phyloP scores from a whole-genome alignment of 495 filamentous ascomycete genomes.

The Aspergillus coremiiformis region DNA sequence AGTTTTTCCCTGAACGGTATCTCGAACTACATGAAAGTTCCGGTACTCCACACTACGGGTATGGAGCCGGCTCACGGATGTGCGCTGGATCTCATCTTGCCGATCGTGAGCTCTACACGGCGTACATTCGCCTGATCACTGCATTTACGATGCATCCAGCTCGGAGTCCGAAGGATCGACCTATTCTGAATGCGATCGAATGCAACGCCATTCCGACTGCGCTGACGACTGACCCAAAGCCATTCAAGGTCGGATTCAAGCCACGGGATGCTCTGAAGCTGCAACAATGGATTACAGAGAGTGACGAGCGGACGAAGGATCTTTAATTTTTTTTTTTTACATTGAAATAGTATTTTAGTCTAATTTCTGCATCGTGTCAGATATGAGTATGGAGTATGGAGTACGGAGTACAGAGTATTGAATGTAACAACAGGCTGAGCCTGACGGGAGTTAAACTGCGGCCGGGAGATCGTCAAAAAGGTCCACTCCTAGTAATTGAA shows the following conservation, averaged over 20 bases:
- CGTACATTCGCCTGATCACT: slow-evolving; percentile 59
- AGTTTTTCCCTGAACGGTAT: slow-evolving; percentile 59
- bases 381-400: neutral
- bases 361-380: neutral
- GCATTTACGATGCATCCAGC: slow-evolving; percentile 51
- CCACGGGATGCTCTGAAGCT: slow-evolving; percentile 38
- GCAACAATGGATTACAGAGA: slow-evolving; percentile 46
- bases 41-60: slow-evolving; percentile 63
- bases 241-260: slow-evolving; percentile 53
- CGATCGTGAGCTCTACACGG: slow-evolving; percentile 61
- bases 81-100: slow-evolving; percentile 65
- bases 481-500: too few relatives aligned
- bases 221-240: slow-evolving; percentile 64
- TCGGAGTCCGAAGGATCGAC: slow-evolving; percentile 33
- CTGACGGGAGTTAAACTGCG: too few relatives aligned
- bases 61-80: slow-evolving; percentile 65
- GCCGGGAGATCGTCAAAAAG: too few relatives aligned
- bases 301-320: slow-evolving; percentile 52
- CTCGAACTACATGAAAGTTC: slow-evolving; percentile 47
- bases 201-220: slow-evolving; percentile 57
- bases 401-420: neutral
- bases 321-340: slow-evolving; percentile 21
- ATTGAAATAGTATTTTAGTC: neutral
- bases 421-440: too few relatives aligned
- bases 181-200: slow-evolving; percentile 53